Conservation (phyloP, 116 monocot genomes). For the Phalaenopsis hybrid region DNA sequence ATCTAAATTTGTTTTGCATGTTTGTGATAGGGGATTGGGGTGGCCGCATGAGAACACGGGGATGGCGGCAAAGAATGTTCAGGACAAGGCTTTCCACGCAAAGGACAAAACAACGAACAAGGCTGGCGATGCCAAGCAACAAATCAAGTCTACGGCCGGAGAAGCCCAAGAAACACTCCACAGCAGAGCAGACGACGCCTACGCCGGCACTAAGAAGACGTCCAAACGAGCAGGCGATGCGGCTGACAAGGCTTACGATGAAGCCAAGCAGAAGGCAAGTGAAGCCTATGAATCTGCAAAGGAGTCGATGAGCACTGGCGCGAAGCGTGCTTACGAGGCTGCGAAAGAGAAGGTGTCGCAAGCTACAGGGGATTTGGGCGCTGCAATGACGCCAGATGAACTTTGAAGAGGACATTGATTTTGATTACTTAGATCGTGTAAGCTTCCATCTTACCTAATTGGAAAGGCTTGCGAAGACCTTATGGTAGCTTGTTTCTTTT, state of each 20-base stretch:
- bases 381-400: slow-evolving; percentile 6
- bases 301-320: slow-evolving; percentile 4
- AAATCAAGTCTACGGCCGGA: neutral
- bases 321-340: slow-evolving; percentile 5
- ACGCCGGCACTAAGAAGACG: neutral
- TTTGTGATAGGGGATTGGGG: slow-evolving; percentile 2
- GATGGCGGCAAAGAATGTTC: neutral
- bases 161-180: neutral
- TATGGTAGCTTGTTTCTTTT: neutral
- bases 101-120: neutral
- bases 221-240: neutral
- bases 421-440: neutral
- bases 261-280: slow-evolving; percentile 5
- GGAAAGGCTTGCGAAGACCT: neutral
- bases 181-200: neutral
- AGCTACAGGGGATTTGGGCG: neutral
- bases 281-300: slow-evolving; percentile 12
- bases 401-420: neutral
- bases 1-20: neutral
- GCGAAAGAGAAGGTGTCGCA: slow-evolving; percentile 14
- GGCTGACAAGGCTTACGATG: neutral
- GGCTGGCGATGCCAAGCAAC: neutral
- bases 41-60: slow-evolving; percentile 1
- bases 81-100: neutral
- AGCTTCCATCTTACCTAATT: neutral